Evolutionary conservation across 805 yeast species (phyloP), one percentile per base, ranked within the genome.

Genomic region (Myxozyma neotropica): DNA sequence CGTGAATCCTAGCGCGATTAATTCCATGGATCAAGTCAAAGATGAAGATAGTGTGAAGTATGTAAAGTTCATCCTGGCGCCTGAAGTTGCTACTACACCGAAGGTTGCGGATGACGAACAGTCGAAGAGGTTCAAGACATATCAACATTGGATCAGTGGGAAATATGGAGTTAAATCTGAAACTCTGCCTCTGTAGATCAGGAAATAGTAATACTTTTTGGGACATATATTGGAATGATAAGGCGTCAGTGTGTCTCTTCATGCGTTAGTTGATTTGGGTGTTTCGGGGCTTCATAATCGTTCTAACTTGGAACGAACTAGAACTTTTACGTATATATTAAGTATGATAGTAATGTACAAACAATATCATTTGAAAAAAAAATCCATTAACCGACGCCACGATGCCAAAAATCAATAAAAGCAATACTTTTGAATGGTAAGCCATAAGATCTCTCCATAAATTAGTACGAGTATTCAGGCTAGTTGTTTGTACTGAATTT

Each of bases 401-500:
- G 21, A 38, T 38, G 35, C 50, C 50, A 26, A 26, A 5, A 26
- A 21, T 4, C 17, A n/a, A 13, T 23, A 45, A 45, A 23, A 45
- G 38, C 47, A 55, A 35, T 29, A 23, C 24, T 36, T 24, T 23
- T 24, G 29, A 42, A 15, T 8, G 13, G 12, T 8, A 17, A 33
- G 21, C 21, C 17, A 10, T 5, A 33, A 12, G 10, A 48, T n/a
- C n/a, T n/a, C n/a, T n/a, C n/a, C n/a, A n/a, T n/a, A n/a, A n/a
- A n/a, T n/a, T n/a, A n/a, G n/a, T n/a, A n/a, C n/a, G n/a, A n/a
- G n/a, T n/a, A n/a, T n/a, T n/a, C n/a, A n/a, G n/a, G 17, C 33
- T 70, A 93, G 73, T 94, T 94, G 74, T 94, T 93, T 38, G 97
- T 92, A 78, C 97, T 87, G 80, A 89, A 92, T 70, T 89, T 85